A percentile compares a stretch with the other conserved stretches of the same genome.
Evolutionary conservation across 768 basidiomycete species (phyloP).

Genomic region (Trametes elegans): DNA sequence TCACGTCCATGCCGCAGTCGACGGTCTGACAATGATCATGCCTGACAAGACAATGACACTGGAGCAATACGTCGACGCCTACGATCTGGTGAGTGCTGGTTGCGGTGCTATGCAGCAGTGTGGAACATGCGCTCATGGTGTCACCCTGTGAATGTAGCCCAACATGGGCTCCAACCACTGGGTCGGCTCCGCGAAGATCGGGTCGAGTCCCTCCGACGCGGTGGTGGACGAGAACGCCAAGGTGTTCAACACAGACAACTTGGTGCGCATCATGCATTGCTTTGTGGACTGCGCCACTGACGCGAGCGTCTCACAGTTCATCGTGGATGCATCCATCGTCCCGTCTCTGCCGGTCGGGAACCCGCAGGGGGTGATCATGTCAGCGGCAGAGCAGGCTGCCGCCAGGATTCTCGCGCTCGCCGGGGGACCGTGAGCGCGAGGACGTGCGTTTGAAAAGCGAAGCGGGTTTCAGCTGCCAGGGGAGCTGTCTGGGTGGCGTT

Average conservation of each 20-base stretch:
- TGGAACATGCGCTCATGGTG: background rate
- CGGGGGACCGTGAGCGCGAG: conserved; percentile 43
- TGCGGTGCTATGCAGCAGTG: conserved; percentile 32
- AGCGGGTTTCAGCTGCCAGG: background rate
- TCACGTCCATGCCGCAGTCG: conserved; percentile 32
- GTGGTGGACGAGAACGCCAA: conserved; percentile 61
- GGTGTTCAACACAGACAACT: conserved; percentile 45
- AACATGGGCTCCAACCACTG: conserved; percentile 62
- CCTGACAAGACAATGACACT: conserved; percentile 60
- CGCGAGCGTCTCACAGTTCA: conserved; percentile 38
- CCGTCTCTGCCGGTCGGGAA: conserved; percentile 58
- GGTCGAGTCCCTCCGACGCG: conserved; percentile 30
- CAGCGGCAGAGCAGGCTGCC: conserved; percentile 55
- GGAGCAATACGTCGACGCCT: conserved; percentile 45
- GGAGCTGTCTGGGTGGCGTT: background rate
- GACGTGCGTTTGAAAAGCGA: background rate
- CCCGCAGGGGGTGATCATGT: conserved; percentile 56
- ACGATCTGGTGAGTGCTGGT: conserved; percentile 25
- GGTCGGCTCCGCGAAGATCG: conserved; percentile 55
- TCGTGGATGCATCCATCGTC: conserved; percentile 52
- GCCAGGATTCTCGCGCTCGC: conserved; percentile 53
- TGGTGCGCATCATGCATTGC: conserved; percentile 24
- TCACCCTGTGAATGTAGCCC: conserved; percentile 12
- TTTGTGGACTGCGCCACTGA: conserved; percentile 34
- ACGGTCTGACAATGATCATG: conserved; percentile 53